These are phyloP conservation scores for Ogataea zsoltii DNA, from an alignment of 805 yeast genomes.

Conservation along the genomic window DNA sequence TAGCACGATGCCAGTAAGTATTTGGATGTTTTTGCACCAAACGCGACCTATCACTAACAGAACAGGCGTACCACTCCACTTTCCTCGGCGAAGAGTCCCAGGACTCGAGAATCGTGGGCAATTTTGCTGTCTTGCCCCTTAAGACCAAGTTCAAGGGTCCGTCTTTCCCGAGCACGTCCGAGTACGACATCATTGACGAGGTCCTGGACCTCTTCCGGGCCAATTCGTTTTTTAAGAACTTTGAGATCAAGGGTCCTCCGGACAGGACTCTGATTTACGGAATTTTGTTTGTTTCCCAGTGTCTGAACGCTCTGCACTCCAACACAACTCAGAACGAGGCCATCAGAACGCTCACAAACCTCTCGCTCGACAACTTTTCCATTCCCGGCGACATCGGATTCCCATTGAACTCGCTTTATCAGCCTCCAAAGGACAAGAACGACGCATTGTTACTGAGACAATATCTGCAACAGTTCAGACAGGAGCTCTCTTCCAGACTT, in stretches of 20 bases:
- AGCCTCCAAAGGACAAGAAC: constrained; percentile 69
- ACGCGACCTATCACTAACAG: constrained; percentile 8
- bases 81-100: constrained; percentile 62
- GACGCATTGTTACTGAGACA: constrained; percentile 79
- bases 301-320: constrained; percentile 62
- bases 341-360: constrained; percentile 67
- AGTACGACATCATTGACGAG: constrained; percentile 92
- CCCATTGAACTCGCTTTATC: constrained; percentile 80
- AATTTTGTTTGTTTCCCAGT: constrained; percentile 82
- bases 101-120: constrained; percentile 67
- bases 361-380: constrained; percentile 83
- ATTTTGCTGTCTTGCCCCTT: constrained; percentile 81
- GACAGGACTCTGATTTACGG: constrained; percentile 94
- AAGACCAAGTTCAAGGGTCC: constrained; percentile 89
- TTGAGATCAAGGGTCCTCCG: constrained; percentile 93
- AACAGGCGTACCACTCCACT: constrained; percentile 75
- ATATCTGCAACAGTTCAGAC: constrained; percentile 91
- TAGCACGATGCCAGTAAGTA: constrained; percentile 20
- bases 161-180: constrained; percentile 71
- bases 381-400: constrained; percentile 96
- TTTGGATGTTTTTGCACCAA: neutral
- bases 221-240: constrained; percentile 93
- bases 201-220: constrained; percentile 89
- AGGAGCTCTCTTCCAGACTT: constrained; percentile 83
- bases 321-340: constrained; percentile 59